Evolutionary conservation across 2,329 filamentous ascomycete species (phyloP), one percentile per base, ranked within the genome.

Genomic region (Neoascochyta sp.): DNA sequence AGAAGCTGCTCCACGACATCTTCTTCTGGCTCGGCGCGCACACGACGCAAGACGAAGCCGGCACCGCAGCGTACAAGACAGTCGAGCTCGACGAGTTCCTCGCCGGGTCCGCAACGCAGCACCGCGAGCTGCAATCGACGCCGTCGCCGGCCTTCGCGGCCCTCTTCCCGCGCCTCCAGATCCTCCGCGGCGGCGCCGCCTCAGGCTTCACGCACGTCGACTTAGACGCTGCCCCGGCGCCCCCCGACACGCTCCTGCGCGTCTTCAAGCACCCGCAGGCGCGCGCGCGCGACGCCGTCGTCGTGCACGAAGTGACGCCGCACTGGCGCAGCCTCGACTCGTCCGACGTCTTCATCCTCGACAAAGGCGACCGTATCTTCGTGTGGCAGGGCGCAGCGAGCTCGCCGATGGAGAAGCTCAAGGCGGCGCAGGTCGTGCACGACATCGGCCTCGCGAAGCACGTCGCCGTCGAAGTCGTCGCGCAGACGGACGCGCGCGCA

Each of bases 1-100:
- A 40, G 4, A 49, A 46, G 10, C 18, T 55, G 10, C 35, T 49
- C 22, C 79, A 83, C 46, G 78, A 83, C 27, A 73, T 83, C 49
- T 83, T 80, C 67, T 83, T 83, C 64, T 84, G 79, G 80, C 69
- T 83, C 1, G 80, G 80, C 4, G 67, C 60, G 29, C 74, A 81
- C 50, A 83, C 79, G 0, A 73, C 75, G 3, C 78, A 82, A 62
- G 80, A 83, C 42, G 80, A 84, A 62, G 78, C 79, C 2, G 80
- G 80, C 10, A 78, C 75, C 0, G 80, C 80, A 0, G 80, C 80
- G 2, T 81, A 84, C 64, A 84, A 83, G 66, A 81, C 80, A 0
- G 78, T 82, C 14, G 80, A 83, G 58, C 66, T 84, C 10, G 80
- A 83, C 46, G 79, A 83, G 58, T 82, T 80, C 49, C 57, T 84